A percentile compares a stretch with the other conserved stretches of the same genome.
Evolutionary conservation across 371 early-diverging fungal species (phyloP).

Genomic region (Mortierella sp.): DNA sequence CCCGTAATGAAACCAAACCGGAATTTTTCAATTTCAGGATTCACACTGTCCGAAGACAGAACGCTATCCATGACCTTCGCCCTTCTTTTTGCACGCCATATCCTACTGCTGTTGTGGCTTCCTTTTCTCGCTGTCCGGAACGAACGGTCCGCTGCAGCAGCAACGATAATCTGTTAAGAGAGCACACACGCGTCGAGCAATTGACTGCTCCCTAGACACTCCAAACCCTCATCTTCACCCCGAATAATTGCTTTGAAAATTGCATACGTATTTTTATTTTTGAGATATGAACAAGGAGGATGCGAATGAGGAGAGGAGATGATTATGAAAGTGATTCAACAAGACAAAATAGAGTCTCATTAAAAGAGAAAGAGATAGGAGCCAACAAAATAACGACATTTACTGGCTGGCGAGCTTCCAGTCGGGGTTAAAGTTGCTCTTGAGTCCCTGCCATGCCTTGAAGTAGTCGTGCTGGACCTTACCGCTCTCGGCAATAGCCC

Average conservation of each 20-base stretch:
- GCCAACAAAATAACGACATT: background rate
- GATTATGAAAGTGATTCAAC: background rate
- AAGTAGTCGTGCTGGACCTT: slow-evolving; percentile 86
- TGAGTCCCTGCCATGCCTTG: slow-evolving; percentile 79
- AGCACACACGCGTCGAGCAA: no score
- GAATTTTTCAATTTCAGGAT: background rate
- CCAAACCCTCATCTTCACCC: background rate
- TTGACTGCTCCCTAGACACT: background rate
- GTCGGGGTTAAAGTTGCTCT: slow-evolving; percentile 67
- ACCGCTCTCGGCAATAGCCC: slow-evolving; percentile 83
- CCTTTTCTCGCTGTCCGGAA: no score
- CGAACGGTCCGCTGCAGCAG: no score
- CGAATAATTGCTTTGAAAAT: background rate
- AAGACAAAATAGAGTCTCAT: no score
- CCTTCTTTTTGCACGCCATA: no score
- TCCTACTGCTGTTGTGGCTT: no score
- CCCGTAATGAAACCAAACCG: slow-evolving; percentile 10
- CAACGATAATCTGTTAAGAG: no score
- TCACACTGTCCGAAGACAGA: background rate
- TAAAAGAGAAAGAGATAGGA: no score
- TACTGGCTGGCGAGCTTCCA: slow-evolving; percentile 42
- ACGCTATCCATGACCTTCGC: no score
- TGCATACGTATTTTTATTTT: background rate
- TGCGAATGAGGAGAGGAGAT: background rate
- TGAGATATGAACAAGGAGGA: slow-evolving; percentile 1